Base-by-base conservation (phyloP, 352 stramenopile species). In the Pythium diclinum region DNA sequence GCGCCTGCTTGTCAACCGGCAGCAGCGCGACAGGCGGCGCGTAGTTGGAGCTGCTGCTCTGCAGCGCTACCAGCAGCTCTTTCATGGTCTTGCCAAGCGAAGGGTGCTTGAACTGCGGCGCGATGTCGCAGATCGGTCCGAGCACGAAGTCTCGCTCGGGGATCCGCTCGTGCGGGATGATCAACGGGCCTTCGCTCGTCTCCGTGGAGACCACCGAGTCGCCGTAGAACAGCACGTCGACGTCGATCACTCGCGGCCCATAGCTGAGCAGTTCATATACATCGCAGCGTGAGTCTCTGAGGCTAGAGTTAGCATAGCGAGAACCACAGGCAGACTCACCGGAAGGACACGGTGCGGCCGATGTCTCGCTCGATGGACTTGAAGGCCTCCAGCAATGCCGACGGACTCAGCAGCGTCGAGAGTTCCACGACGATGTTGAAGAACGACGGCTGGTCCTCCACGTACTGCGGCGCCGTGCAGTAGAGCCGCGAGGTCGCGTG, bases 121-220 rank as follows among this genome's bases (percentile, higher is more conserved):
- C 81, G 51, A 99, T 76, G 75, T 99, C 97, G 32, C 74, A 86
- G 67, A 99, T 80, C 6, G 97, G 97, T 55, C 85, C 83, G 62
- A 99, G 81, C 36, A 99, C 97, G 85, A 99, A 99, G 61, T 98
- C 96, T 54, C 97, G 79, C 72, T 99, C 95, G 17, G 78, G 63
- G 52, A 99, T 94, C 52, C 89, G 79, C 56, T 94, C 85, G 79
- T 99, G 97, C 16, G 97, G 97, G 52, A 99, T 81, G 48, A 92
- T 77, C 56, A 99, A 79, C 52, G 68, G 82, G 59, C 77, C 88
- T 68, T 89, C 72, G 28, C 56, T 36, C 4, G 85, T 94, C 38
- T 89, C 68, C 8, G 73, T 83, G 51, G 88, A 75, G 6, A 97
- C 61, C 3, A 93, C 56, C 25, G 83, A 68, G 56, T 89, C 75